Base-by-base conservation (phyloP, 768 basidiomycete genomes). In the Coprinopsis marcescibilis region DNA sequence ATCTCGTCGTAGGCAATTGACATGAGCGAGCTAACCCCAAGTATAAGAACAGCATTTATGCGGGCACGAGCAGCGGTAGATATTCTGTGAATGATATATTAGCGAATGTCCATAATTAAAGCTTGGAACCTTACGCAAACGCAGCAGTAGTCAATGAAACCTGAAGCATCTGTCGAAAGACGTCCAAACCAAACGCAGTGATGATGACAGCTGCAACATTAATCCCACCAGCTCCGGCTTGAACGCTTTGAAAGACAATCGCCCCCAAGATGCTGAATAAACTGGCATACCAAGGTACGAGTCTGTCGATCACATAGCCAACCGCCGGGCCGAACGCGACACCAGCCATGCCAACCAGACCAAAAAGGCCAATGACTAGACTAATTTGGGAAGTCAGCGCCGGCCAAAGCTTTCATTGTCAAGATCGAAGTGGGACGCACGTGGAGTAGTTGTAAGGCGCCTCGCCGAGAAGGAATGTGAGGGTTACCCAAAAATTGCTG, bases 381-480 rank as follows among this genome's bases (percentile, higher is more conserved):
- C 74, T 77, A 45, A 37, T 13, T 14, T 27, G 10, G 21, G 24
- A 45, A 20, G 44, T 13, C n/a, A n/a, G 8, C 32, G n/a, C 4
- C 42, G 13, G 11, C 30, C 25, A 13, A 12, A 8, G 30, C 25
- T 36, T 13, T 40, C 25, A 33, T 20, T n/a, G 11, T 25, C 29
- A 19, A 25, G 17, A 34, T 15, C 40, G 11, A 29, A 3, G 35
- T 36, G 29, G 21, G 13, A 71, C 73, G 32, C 68, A 76, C 83
- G 83, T 85, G 0, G 81, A 83, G 53, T 84, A 91, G 55, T 82
- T 57, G 57, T 90, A 93, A 0, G 85, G 85, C 3, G 79, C 62
- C 3, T 81, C 85, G 5, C 81, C 83, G 2, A 95, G 79, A 19
- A 92, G 67, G 67, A 92, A 94, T 0, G 89, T 90, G 49, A 88